Conservation (phyloP, 2,329 filamentous ascomycete species). For the Pyrenophora seminiperda region DNA sequence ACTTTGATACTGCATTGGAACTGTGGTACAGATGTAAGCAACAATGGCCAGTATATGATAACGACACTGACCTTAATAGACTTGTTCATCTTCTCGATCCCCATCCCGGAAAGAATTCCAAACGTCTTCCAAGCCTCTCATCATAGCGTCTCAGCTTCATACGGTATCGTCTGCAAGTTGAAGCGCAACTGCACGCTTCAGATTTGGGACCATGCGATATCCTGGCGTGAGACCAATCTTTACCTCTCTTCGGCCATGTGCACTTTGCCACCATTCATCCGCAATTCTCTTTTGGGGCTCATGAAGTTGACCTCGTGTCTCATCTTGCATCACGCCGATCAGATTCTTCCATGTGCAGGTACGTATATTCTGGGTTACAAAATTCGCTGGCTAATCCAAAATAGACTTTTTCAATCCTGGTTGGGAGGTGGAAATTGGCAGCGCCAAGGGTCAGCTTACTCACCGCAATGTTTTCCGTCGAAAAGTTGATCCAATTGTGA, state of each 20-base stretch:
- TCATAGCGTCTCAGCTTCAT: conserved; percentile 65
- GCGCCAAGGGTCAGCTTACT: conserved; percentile 60
- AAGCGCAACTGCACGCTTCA: conserved; percentile 64
- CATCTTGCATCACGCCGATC: conserved; percentile 62
- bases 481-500: conserved; percentile 68
- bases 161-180: conserved; percentile 66
- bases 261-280: conserved; percentile 49
- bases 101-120: conserved; percentile 61
- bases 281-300: conserved; percentile 48
- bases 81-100: conserved; percentile 63
- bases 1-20: conserved; percentile 54
- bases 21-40: conserved; percentile 53
- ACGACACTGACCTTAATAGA: conserved; percentile 32
- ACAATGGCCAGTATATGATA: background rate
- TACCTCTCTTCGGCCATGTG: conserved; percentile 50
- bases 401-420: conserved; percentile 68
- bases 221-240: conserved; percentile 61
- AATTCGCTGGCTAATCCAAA: conserved; percentile 22
- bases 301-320: conserved; percentile 50
- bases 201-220: conserved; percentile 69
- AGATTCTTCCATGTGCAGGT: conserved; percentile 49
- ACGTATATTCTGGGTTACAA: background rate
- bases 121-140: conserved; percentile 68
- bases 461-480: conserved; percentile 63
- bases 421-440: conserved; percentile 67